Evolutionary conservation across 306 rosid genomes (phyloP).

Genomic region (Argentina anserina): DNA sequence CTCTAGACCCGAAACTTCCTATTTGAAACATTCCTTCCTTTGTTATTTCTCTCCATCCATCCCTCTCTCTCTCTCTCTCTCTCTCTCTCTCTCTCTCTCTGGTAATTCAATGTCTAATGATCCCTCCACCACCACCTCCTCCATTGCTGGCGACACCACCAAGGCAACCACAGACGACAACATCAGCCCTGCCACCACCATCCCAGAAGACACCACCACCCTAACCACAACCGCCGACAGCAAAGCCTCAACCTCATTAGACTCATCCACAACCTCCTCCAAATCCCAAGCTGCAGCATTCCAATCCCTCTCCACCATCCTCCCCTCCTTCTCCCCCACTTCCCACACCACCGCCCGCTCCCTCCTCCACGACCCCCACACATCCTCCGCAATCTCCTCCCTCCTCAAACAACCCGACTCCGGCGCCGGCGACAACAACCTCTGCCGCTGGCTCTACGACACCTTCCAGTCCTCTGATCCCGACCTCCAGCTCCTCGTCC

Average conservation of each 20-base stretch:
- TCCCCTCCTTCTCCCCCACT: constrained; percentile 34
- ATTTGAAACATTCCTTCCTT: background rate
- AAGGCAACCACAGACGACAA: background rate
- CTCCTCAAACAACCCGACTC: constrained; percentile 66
- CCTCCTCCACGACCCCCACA: constrained; percentile 42
- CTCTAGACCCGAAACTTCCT: background rate
- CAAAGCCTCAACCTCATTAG: background rate
- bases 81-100: background rate
- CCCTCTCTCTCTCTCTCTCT: background rate
- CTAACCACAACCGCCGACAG: too few relatives aligned
- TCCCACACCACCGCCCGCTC: constrained; percentile 30
- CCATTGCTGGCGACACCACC: background rate
- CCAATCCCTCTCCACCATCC: constrained; percentile 48
- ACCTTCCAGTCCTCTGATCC: constrained; percentile 59
- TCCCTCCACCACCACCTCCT: background rate
- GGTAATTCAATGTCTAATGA: constrained; percentile 23
- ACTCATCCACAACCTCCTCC: background rate
- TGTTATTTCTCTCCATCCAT: background rate
- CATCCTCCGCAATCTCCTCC: constrained; percentile 40
- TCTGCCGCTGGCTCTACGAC: constrained; percentile 90
- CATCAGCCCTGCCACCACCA: background rate
- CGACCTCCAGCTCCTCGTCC: constrained; percentile 61
- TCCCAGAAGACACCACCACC: background rate
- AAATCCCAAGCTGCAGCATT: constrained; percentile 36
- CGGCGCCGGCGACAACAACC: constrained; percentile 66